Evolutionary conservation across 306 rosid genomes (phyloP).

Genomic region (Oxytropis ochrocephala): DNA sequence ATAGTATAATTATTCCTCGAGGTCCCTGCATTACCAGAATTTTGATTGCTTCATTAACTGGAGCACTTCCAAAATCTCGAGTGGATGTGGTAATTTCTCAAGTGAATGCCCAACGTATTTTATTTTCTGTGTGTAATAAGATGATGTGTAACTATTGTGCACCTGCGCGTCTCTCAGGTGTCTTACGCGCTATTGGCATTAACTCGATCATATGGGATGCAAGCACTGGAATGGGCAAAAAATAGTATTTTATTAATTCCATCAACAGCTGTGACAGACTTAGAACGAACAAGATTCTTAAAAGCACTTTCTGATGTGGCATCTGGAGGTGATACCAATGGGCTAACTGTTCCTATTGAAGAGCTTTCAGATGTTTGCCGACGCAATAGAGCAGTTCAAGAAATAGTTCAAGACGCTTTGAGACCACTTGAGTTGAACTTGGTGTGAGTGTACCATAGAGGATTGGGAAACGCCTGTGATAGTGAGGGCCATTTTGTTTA

Average conservation of each 20-base stretch:
- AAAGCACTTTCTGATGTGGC: slow-evolving; percentile 82
- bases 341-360: slow-evolving; percentile 53
- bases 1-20: slow-evolving; percentile 71
- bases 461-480: slow-evolving; percentile 28
- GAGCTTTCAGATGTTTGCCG: slow-evolving; percentile 95
- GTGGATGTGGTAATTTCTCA: slow-evolving; percentile 63
- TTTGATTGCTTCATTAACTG: slow-evolving; percentile 86
- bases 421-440: slow-evolving; percentile 82
- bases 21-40: slow-evolving; percentile 66
- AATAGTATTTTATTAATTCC: slow-evolving; percentile 70
- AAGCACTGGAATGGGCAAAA: slow-evolving; percentile 85
- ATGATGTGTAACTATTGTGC: neutral
- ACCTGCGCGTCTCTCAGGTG: slow-evolving; percentile 46
- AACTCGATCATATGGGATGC: slow-evolving; percentile 61
- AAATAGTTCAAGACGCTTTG: slow-evolving; percentile 96
- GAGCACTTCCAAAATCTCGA: slow-evolving; percentile 93
- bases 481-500: slow-evolving; percentile 66
- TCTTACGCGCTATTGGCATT: slow-evolving; percentile 70
- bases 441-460: slow-evolving; percentile 55
- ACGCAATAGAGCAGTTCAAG: slow-evolving; percentile 85
- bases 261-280: slow-evolving; percentile 73
- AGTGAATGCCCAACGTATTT: neutral
- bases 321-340: slow-evolving; percentile 57
- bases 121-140: neutral
- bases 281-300: slow-evolving; percentile 76